Base-by-base conservation (phyloP, 495 filamentous ascomycete species). In the Talaromyces ruber region DNA sequence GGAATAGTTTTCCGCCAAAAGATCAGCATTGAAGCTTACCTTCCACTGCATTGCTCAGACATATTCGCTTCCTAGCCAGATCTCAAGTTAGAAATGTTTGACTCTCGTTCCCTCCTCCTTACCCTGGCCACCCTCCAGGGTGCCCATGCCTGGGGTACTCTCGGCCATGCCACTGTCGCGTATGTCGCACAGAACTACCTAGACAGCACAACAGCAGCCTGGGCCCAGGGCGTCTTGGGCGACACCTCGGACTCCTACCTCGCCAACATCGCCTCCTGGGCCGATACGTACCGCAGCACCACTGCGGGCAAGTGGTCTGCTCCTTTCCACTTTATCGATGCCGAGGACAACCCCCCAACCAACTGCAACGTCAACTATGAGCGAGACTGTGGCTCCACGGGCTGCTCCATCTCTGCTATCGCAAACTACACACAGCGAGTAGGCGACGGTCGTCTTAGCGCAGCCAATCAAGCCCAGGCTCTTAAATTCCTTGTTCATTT, bases 81-180 rank as follows among this genome's bases (percentile, higher is more conserved):
- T 2, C 51, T 24, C 22, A 8, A 54, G 12, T 5, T 28, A 11
- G 1, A 28, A 54, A 54, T 54, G 51, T 54, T 54, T 11, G 1
- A 25, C 21, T 26, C 51, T 28, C 51, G 24, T 5, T 14, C 51
- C 26, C n/a, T 54, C 51, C 26, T 54, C 12, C 22, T 54, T 14
- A 22, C n/a, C 51, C 16, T 54, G 51, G 51, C 51, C 24, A 54
- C 51, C 51, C 51, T 54, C 51, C n/a, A 54, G 12, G 51, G 51
- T 26, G 51, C 4, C 22, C 51, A 54, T 28, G 82, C 81, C 28
- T 86, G 83, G 83, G 83, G 83, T 32, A 64, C 66, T 3, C 64
- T 88, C 56, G 86, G 86, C 61, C 86, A 88, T 64, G 78, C 82
- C 59, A 85, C 86, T 1, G 79, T 86, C 9, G 85, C 80, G 21